Percentiles rank a stretch among this genome's conserved stretches.
These are phyloP conservation scores for Aegilops bicornis DNA, from an alignment of 176 grass and related monocot genomes.

Conservation along the genomic window DNA sequence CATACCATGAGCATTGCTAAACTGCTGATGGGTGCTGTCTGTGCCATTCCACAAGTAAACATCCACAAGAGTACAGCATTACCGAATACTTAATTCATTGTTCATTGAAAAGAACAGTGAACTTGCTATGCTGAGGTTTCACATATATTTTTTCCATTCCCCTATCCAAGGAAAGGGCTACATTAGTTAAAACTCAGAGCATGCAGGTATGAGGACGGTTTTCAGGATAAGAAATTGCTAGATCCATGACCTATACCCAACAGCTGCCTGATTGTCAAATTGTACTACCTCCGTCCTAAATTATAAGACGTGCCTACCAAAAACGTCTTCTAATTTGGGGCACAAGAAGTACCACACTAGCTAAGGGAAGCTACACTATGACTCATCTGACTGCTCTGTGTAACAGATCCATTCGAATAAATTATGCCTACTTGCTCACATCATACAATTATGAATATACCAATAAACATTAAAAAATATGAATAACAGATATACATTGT, in stretches of 20 bases:
- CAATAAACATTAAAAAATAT: not conserved
- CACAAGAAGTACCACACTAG: not conserved
- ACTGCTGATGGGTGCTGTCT: not conserved
- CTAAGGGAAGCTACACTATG: not conserved
- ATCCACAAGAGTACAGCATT: not conserved
- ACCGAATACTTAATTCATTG: not conserved
- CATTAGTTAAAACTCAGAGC: not conserved
- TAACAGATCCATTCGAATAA: not conserved
- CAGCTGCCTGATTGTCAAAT: constrained; percentile 3
- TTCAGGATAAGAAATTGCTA: constrained; percentile 55
- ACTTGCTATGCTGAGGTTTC: not conserved
- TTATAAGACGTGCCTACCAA: too few relatives aligned
- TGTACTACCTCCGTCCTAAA: not conserved
- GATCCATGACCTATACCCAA: constrained; percentile 66
- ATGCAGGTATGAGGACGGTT: not conserved
- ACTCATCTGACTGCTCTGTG: not conserved
- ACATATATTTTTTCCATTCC: not conserved
- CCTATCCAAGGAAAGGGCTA: not conserved
- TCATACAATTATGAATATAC: not conserved
- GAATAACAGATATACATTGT: not conserved
- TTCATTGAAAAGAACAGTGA: not conserved
- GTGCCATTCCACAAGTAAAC: not conserved
- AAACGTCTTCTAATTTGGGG: too few relatives aligned
- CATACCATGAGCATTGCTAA: not conserved
- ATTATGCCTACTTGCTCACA: not conserved